Conservation (phyloP, 1,284 basidiomycete species). For the Apiotrichum sp. region DNA sequence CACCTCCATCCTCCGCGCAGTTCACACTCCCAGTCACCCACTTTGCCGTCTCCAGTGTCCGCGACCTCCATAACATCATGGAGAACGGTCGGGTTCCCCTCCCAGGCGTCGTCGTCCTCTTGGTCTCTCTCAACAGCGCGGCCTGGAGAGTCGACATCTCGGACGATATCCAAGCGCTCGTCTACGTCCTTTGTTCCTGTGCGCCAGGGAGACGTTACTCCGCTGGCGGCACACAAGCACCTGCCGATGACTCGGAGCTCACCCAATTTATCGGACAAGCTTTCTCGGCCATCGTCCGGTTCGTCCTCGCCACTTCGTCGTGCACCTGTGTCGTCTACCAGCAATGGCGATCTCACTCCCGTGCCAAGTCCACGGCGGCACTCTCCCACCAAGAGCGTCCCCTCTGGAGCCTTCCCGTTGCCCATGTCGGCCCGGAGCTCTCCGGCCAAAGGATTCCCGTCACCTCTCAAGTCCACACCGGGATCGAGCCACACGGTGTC, state of each 20-base stretch:
- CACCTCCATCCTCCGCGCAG: slow-evolving; percentile 9
- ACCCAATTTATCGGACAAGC: slow-evolving; percentile 6
- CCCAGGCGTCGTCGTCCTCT: background rate
- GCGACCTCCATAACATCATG: background rate
- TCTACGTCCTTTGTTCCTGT: background rate
- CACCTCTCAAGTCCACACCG: background rate
- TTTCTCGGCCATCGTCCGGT: background rate
- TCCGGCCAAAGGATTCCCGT: background rate
- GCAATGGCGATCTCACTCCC: background rate
- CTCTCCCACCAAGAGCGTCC: background rate
- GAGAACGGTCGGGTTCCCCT: background rate
- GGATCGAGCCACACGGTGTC: background rate
- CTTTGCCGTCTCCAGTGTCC: slow-evolving; percentile 3
- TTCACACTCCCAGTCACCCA: slow-evolving; percentile 10
- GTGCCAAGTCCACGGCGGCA: background rate
- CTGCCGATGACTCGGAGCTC: slow-evolving; percentile 9
- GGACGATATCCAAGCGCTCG: slow-evolving; percentile 2
- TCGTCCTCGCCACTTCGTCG: background rate
- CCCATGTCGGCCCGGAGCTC: background rate
- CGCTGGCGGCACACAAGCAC: background rate
- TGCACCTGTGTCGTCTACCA: background rate
- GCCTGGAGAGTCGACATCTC: background rate
- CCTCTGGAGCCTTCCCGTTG: background rate
- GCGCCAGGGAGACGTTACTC: background rate
- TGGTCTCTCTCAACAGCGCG: background rate